Evolutionary conservation across 495 filamentous ascomycete species (phyloP), one percentile per base, ranked within the genome.

Genomic region (Annulohypoxylon nitens): DNA sequence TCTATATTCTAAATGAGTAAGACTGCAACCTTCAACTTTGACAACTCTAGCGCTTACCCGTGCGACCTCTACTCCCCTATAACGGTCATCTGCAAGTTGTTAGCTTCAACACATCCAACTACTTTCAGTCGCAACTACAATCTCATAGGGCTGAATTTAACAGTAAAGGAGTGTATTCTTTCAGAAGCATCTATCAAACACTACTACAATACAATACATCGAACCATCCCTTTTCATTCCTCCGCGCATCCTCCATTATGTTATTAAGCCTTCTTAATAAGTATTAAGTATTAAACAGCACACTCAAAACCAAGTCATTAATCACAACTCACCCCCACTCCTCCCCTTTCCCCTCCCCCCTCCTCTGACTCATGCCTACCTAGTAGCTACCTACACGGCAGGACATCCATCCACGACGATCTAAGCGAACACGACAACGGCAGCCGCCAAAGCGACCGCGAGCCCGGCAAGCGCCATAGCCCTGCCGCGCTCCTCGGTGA

Each of bases 381-480:
- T 33, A 30, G 30, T 30, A 30, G 30, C 3, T 30, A 30, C 3
- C 3, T 30, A 30, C 30, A 6, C 5, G 3, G 30, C 30, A 3
- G 30, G 30, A 53, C 6, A 11, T 26, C 48, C 20, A 9, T 10
- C 18, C 33, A 9, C 39, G 11, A 14, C 39, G 11, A 11, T 4
- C 12, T n/a, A 65, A 8, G 48, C 18, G 36, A 55, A 47, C 50
- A 65, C 20, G 34, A 30, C 62, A 7, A 65, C 25, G 4, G 62
- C 37, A 25, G 18, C 64, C 0, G 45, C 53, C 39, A 67, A 3
- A 8, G 53, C 54, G 4, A 60, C 30, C 2, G 18, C 54, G 54
- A 67, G 39, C 25, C 54, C 64, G 4, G 12, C 39, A 3, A 43
- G 39, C 4, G 54, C 54, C 64, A 59, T 18, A n/a, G 39, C 64